Percentiles rank a stretch among this genome's conserved stretches.
Conservation (phyloP, 129 eudicot species). For the Scalesia atractyloides region DNA sequence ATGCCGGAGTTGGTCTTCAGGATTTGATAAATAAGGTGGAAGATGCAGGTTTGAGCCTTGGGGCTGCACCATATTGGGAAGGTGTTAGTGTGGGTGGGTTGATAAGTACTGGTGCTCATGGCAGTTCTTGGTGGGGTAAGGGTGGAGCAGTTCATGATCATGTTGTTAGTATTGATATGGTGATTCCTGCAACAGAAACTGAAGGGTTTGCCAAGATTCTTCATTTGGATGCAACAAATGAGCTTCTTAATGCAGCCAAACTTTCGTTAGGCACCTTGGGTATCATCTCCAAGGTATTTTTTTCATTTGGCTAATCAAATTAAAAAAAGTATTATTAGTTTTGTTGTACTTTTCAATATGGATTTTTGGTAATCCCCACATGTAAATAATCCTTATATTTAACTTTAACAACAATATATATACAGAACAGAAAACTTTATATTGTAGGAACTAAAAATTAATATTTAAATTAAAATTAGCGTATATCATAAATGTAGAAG, state of each 20-base stretch:
- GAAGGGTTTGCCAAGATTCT: constrained; percentile 64
- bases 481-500: too few relatives aligned
- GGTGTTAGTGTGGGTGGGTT: constrained; percentile 81
- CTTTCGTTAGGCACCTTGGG: constrained; percentile 77
- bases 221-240: constrained; percentile 43
- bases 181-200: constrained; percentile 44
- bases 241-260: constrained; percentile 60
- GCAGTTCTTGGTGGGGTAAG: constrained; percentile 89
- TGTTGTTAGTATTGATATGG: constrained; percentile 50
- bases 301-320: too few relatives aligned
- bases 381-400: too few relatives aligned
- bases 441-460: too few relatives aligned
- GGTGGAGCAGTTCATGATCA: constrained; percentile 87
- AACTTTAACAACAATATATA: too few relatives aligned
- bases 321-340: too few relatives aligned
- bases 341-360: too few relatives aligned
- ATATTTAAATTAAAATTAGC: too few relatives aligned
- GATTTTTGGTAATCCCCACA: too few relatives aligned
- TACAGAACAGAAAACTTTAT: too few relatives aligned
- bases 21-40: constrained; percentile 52
- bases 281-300: constrained; percentile 69
- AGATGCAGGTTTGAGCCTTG: constrained; percentile 61
- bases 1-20: constrained; percentile 64
- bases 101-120: constrained; percentile 79
- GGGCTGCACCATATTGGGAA: constrained; percentile 86